phyloP scores from a whole-genome alignment of 805 yeast genomes.

The Candida saitoana region DNA sequence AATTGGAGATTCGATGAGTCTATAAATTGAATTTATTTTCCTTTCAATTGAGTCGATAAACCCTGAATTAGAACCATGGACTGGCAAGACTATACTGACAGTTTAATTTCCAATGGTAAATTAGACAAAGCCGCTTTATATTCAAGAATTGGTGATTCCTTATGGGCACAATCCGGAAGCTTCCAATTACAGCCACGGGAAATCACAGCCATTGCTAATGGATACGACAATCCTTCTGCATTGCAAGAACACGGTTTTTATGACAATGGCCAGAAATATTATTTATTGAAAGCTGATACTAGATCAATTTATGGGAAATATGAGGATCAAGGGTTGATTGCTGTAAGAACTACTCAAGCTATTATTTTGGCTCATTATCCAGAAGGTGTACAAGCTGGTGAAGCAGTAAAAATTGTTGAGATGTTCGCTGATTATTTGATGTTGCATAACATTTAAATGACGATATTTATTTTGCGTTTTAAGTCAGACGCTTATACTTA shows the following conservation, averaged over 20 bases:
- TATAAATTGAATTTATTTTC: not conserved
- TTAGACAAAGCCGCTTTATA: slow-evolving; percentile 90
- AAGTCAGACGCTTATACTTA: no score
- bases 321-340: slow-evolving; percentile 82
- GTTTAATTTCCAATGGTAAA: slow-evolving; percentile 80
- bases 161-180: slow-evolving; percentile 84
- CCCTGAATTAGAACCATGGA: slow-evolving; percentile 21
- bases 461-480: no score
- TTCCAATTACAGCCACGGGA: slow-evolving; percentile 66
- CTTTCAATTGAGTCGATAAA: slow-evolving; percentile 2
- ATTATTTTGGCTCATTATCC: slow-evolving; percentile 93
- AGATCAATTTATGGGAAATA: slow-evolving; percentile 90
- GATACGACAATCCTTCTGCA: slow-evolving; percentile 72
- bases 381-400: slow-evolving; percentile 86
- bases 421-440: slow-evolving; percentile 93
- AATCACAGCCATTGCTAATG: slow-evolving; percentile 67
- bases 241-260: slow-evolving; percentile 87
- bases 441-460: slow-evolving; percentile 71
- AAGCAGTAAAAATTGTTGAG: slow-evolving; percentile 91
- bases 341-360: slow-evolving; percentile 92
- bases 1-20: no score
- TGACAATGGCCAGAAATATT: slow-evolving; percentile 79
- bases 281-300: slow-evolving; percentile 82
- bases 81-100: slow-evolving; percentile 87
- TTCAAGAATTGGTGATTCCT: slow-evolving; percentile 90